Percentiles rank a stretch among this genome's conserved stretches.
phyloP scores from a whole-genome alignment of 305 asterid genomes.

The Ilex paraguariensis region DNA sequence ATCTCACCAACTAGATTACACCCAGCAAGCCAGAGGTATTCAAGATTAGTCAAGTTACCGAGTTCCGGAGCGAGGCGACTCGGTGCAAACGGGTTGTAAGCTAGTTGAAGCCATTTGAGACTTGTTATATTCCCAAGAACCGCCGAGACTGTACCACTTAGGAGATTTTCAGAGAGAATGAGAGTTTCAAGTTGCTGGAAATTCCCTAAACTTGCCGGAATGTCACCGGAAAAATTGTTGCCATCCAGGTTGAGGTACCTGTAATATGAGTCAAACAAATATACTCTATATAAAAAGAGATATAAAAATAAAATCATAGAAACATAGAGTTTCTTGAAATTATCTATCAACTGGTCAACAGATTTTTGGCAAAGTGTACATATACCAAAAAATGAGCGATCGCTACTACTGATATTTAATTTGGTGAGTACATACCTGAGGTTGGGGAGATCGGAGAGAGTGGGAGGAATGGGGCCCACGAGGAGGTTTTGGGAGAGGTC shows the following conservation, averaged over 20 bases:
- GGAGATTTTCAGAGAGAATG: constrained; percentile 39
- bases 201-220: constrained; percentile 54
- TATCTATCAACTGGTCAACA: no score
- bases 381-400: no score
- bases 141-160: constrained; percentile 51
- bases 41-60: constrained; percentile 57
- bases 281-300: no score
- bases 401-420: not conserved
- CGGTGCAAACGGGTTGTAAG: constrained; percentile 53
- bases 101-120: constrained; percentile 43
- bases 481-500: constrained; percentile 62
- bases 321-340: no score
- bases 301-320: no score
- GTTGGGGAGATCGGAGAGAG: constrained; percentile 50
- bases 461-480: constrained; percentile 50
- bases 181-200: constrained; percentile 56
- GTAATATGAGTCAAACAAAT: constrained; percentile 1
- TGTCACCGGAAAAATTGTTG: constrained; percentile 55
- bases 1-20: constrained; percentile 52
- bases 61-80: constrained; percentile 54
- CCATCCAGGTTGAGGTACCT: constrained; percentile 56
- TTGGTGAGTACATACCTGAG: constrained; percentile 45
- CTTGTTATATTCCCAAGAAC: constrained; percentile 57
- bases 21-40: constrained; percentile 41
- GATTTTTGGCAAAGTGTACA: no score